Evolutionary conservation across 306 rosid genomes (phyloP).

Genomic region (Inga leiocalycina): DNA sequence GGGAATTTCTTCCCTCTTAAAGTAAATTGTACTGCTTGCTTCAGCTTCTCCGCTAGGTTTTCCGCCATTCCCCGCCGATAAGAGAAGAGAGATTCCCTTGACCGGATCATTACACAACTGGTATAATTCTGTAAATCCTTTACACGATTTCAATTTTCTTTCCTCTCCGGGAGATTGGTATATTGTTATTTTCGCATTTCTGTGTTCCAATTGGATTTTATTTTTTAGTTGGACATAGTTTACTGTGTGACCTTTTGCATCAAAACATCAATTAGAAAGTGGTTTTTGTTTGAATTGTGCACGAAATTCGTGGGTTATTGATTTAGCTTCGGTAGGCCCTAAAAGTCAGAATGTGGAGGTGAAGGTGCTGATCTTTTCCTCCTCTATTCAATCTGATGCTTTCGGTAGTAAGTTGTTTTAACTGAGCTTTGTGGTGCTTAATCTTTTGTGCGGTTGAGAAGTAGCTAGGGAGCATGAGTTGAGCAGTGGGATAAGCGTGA

Average conservation of each 20-base stretch:
- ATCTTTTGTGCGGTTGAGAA: background rate
- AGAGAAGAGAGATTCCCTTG: background rate
- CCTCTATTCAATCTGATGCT: background rate
- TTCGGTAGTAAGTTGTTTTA: background rate
- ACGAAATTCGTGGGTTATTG: background rate
- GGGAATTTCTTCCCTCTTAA: background rate
- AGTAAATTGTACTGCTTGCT: background rate
- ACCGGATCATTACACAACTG: background rate
- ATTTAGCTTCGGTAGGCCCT: slow-evolving; percentile 23
- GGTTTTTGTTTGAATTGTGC: slow-evolving; percentile 12
- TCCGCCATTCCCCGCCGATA: background rate
- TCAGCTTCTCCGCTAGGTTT: slow-evolving; percentile 13
- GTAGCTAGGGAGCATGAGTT: background rate
- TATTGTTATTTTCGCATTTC: background rate
- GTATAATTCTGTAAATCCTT: slow-evolving; percentile 28
- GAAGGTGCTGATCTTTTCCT: background rate
- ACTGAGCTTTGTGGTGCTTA: background rate
- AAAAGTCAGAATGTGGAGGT: background rate
- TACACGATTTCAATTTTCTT: slow-evolving; percentile 1
- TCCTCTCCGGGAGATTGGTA: background rate
- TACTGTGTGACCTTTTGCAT: background rate
- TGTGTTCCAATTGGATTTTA: background rate
- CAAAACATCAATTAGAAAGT: background rate
- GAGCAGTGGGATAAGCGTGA: background rate
- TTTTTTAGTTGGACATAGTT: background rate